Conservation (phyloP, 2,329 filamentous ascomycete genomes). For the Botrytis squamosa region DNA sequence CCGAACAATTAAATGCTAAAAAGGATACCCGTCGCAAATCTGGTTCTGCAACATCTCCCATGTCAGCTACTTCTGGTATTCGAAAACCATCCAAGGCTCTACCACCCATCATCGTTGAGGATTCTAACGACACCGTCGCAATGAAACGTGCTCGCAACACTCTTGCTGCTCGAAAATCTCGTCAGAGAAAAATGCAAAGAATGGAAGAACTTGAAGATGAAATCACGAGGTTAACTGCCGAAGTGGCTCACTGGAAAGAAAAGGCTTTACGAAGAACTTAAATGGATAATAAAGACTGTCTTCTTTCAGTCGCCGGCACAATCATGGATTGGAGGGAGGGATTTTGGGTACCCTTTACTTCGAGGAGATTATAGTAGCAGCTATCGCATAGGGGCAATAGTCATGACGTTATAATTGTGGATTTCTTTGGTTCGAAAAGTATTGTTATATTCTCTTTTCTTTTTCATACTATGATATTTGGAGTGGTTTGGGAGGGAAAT, state of each 20-base stretch:
- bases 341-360: conserved; percentile 30
- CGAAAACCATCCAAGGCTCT: conserved; percentile 80
- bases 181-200: conserved; percentile 78
- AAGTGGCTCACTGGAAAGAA: conserved; percentile 64
- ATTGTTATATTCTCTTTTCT: conserved; percentile 24
- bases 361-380: conserved; percentile 37
- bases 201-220: conserved; percentile 72
- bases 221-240: conserved; percentile 67
- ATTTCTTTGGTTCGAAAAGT: conserved; percentile 25
- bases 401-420: conserved; percentile 36
- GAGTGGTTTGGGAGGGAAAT: not conserved
- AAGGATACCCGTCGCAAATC: conserved; percentile 44
- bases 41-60: conserved; percentile 48
- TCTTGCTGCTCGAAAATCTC: conserved; percentile 88
- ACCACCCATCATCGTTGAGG: conserved; percentile 72
- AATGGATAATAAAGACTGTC: conserved; percentile 28
- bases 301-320: conserved; percentile 34
- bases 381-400: conserved; percentile 31
- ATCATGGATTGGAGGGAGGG: conserved; percentile 39
- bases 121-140: conserved; percentile 71
- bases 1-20: conserved; percentile 44
- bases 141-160: conserved; percentile 95
- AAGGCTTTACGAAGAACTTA: conserved; percentile 32
- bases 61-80: conserved; percentile 61
- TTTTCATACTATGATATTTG: conserved; percentile 13